phyloP scores from a whole-genome alignment of 306 rosid species.

The Trifolium dubium region DNA sequence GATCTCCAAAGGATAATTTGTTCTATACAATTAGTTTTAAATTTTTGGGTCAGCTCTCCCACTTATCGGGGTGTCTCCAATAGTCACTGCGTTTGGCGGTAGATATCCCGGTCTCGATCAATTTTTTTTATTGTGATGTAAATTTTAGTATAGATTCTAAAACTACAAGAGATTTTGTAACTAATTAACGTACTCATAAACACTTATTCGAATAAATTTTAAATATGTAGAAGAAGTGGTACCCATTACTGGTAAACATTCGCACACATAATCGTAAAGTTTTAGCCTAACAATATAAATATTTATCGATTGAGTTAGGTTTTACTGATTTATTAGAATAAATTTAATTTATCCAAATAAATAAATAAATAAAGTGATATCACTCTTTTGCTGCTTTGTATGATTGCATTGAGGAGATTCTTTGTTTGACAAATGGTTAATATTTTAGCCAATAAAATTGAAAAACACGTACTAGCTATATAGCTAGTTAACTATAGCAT shows the following conservation, averaged over 20 bases:
- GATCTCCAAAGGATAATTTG: neutral
- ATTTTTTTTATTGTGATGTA: neutral
- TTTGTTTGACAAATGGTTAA: constrained; percentile 32
- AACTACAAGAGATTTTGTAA: neutral
- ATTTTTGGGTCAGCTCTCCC: no score
- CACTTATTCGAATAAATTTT: neutral
- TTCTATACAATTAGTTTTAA: neutral
- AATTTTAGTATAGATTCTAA: constrained; percentile 1
- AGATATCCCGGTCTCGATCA: no score
- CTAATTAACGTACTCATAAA: neutral
- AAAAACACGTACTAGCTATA: constrained; percentile 22
- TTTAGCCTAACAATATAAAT: no score
- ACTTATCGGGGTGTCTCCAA: no score
- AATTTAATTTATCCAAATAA: no score
- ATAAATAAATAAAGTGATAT: no score
- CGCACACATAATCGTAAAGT: no score
- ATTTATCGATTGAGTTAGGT: no score
- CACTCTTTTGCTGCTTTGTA: neutral
- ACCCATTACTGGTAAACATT: no score
- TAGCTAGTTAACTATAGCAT: constrained; percentile 16
- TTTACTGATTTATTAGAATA: no score
- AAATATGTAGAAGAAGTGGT: no score
- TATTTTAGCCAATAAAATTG: constrained; percentile 35
- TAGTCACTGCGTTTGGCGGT: no score
- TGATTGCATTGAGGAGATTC: constrained; percentile 35